Conservation (phyloP, 805 yeast genomes). For the Alloascoidea africana region DNA sequence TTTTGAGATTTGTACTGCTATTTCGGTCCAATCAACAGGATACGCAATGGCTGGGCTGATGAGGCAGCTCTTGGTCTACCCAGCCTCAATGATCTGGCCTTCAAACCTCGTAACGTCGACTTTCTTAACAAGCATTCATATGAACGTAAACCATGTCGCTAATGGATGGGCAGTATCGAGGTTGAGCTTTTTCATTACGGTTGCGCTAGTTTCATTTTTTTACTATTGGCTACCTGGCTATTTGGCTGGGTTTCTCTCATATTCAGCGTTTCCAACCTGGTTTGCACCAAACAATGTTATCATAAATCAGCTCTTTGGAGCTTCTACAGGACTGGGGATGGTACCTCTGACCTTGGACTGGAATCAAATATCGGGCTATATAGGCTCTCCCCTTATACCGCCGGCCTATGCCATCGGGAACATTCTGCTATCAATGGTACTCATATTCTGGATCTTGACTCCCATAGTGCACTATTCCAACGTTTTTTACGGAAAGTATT, state of each 20-base stretch:
- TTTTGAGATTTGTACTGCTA: conserved; percentile 32
- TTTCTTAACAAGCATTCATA: conserved; percentile 35
- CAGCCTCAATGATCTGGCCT: conserved; percentile 44
- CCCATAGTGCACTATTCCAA: conserved; percentile 41
- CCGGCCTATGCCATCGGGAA: conserved; percentile 30
- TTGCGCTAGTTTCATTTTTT: conserved; percentile 23
- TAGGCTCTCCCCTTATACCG: conserved; percentile 39
- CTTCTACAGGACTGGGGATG: conserved; percentile 36
- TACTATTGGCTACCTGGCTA: conserved; percentile 52
- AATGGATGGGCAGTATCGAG: conserved; percentile 49
- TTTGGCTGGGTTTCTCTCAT: conserved; percentile 40
- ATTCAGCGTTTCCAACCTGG: conserved; percentile 46
- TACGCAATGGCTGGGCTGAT: conserved; percentile 52
- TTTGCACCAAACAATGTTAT: conserved; percentile 27
- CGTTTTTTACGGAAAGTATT: conserved; percentile 40
- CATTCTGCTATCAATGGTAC: conserved; percentile 29
- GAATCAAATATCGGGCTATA: conserved; percentile 34
- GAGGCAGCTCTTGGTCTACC: conserved; percentile 39
- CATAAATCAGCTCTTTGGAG: conserved; percentile 38
- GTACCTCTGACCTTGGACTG: conserved; percentile 43
- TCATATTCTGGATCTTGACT: conserved; percentile 36
- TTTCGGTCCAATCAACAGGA: conserved; percentile 50
- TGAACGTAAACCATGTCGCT: conserved; percentile 33
- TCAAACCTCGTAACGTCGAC: conserved; percentile 31
- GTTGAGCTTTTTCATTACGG: conserved; percentile 29